Conservation (phyloP, 2,329 filamentous ascomycete species). For the Phyllosticta citriasiana region DNA sequence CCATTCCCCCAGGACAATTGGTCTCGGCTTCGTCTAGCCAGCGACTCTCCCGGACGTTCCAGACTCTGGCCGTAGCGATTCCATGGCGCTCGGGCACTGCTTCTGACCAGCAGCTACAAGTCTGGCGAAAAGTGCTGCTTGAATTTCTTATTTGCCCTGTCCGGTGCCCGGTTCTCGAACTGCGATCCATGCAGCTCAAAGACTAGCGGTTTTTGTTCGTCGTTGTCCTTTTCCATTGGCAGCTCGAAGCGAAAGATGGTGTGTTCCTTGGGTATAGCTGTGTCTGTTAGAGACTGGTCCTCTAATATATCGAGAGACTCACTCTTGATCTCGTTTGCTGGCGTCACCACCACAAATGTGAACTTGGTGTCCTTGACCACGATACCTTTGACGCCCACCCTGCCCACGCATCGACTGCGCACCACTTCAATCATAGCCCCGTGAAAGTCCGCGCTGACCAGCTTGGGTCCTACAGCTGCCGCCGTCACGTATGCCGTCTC, state of each 20-base stretch:
- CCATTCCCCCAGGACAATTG: not conserved
- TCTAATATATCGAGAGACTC: constrained; percentile 16
- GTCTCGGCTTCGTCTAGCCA: too few species aligned
- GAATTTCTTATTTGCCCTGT: constrained; percentile 85
- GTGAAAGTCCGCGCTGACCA: constrained; percentile 83
- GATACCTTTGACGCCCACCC: constrained; percentile 78
- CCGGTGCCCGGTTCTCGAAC: constrained; percentile 71
- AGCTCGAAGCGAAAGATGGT: constrained; percentile 74
- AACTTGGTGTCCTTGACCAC: constrained; percentile 82
- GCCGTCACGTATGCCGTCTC: constrained; percentile 40
- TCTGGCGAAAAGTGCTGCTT: constrained; percentile 52
- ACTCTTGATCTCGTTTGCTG: constrained; percentile 59
- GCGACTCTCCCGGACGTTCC: too few species aligned
- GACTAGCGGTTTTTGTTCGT: constrained; percentile 41
- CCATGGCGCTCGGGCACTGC: not conserved
- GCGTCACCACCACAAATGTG: constrained; percentile 75
- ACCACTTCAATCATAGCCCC: constrained; percentile 77
- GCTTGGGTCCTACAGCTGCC: constrained; percentile 55
- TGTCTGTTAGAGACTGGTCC: constrained; percentile 6
- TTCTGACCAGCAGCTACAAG: not conserved
- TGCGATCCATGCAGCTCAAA: constrained; percentile 86
- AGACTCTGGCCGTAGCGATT: not conserved
- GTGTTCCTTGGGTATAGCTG: constrained; percentile 76
- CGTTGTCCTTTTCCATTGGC: constrained; percentile 32
- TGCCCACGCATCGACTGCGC: constrained; percentile 65